phyloP scores from a whole-genome alignment of 805 yeast species.

The Suhomyces xylopsoci region DNA sequence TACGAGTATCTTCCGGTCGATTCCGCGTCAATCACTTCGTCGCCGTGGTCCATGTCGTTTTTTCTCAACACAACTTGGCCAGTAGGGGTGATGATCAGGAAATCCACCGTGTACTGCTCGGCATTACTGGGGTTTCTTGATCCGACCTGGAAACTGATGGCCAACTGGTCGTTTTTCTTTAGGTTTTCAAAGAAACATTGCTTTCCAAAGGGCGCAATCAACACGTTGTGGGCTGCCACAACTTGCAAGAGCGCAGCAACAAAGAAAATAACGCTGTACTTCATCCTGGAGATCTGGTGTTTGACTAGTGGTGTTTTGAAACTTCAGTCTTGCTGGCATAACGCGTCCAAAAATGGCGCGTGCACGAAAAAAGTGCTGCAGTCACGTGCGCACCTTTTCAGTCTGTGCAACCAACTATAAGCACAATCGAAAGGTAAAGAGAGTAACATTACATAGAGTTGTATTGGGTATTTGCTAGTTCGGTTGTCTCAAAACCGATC shows the following conservation, averaged over 20 bases:
- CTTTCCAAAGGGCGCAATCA: constrained; percentile 78
- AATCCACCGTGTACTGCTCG: constrained; percentile 65
- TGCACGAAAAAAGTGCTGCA: neutral
- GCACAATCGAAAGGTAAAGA: no score
- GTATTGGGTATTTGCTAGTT: no score
- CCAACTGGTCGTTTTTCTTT: constrained; percentile 79
- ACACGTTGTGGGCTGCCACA: constrained; percentile 67
- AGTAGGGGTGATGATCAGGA: constrained; percentile 43
- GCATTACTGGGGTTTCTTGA: constrained; percentile 74
- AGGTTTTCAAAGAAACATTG: constrained; percentile 85
- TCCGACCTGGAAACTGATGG: constrained; percentile 90
- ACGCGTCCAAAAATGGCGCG: constrained; percentile 4
- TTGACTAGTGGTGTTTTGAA: neutral
- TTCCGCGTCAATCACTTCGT: constrained; percentile 62
- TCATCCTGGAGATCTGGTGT: constrained; percentile 1
- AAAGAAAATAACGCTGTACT: neutral
- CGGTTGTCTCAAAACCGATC: no score
- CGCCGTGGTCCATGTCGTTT: constrained; percentile 74
- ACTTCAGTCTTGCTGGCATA: neutral
- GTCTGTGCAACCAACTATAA: no score
- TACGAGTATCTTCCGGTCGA: constrained; percentile 73
- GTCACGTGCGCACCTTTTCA: neutral
- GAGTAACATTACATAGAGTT: no score
- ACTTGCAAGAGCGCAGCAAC: constrained; percentile 4
- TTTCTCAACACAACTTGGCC: constrained; percentile 50